Conservation (phyloP, 305 asterid genomes). For the Lippia alba region DNA sequence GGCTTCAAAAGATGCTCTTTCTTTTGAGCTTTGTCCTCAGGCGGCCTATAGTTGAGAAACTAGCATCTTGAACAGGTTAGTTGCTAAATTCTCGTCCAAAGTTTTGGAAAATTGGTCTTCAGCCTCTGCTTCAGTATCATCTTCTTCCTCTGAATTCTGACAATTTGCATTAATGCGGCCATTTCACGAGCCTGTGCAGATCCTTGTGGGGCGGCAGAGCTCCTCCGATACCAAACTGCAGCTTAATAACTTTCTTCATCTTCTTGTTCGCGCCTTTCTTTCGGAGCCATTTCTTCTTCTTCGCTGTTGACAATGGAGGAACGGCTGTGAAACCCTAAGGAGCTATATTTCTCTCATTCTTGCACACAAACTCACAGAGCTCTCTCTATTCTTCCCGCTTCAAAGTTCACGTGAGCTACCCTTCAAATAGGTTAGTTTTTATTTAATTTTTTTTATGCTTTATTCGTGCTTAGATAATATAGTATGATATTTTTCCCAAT, state of each 20-base stretch:
- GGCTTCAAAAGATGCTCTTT: constrained; percentile 71
- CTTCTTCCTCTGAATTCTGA: constrained; percentile 73
- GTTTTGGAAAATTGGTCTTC: constrained; percentile 87
- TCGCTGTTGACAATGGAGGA: neutral
- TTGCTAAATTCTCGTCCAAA: constrained; percentile 78
- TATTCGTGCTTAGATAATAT: too few species aligned
- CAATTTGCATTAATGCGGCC: constrained; percentile 83
- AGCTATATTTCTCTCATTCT: too few species aligned
- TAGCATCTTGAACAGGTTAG: constrained; percentile 78
- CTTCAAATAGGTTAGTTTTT: too few species aligned
- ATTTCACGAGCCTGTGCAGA: constrained; percentile 68
- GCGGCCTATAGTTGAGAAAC: constrained; percentile 88
- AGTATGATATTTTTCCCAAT: too few species aligned
- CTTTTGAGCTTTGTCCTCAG: constrained; percentile 85
- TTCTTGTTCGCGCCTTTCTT: constrained; percentile 74
- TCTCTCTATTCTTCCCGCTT: too few species aligned
- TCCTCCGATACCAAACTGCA: constrained; percentile 89
- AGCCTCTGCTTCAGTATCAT: constrained; percentile 76
- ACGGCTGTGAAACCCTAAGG: constrained; percentile 16
- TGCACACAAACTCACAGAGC: too few species aligned
- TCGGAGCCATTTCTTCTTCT: constrained; percentile 57
- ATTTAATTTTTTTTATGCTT: too few species aligned
- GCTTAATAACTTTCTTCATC: constrained; percentile 64
- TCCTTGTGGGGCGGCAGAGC: constrained; percentile 88
- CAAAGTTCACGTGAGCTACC: too few species aligned